Conservation (phyloP, 805 yeast species). For the Candida dendrica region DNA sequence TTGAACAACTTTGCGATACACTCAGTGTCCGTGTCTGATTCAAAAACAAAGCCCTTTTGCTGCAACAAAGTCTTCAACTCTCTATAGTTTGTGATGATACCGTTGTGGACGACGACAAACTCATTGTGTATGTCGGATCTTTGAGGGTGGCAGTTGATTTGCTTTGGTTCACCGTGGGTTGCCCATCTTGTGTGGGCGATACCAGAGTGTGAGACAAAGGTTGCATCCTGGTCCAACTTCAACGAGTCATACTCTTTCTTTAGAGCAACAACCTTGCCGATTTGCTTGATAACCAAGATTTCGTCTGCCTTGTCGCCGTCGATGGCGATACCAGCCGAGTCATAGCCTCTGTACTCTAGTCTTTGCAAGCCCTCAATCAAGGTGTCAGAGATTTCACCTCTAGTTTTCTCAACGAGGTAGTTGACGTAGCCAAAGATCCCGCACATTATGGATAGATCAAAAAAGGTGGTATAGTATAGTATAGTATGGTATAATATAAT, state of each 20-base stretch:
- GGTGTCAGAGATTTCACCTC: slow-evolving; percentile 89
- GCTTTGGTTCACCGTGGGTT: slow-evolving; percentile 92
- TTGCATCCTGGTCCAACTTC: slow-evolving; percentile 50
- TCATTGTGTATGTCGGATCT: slow-evolving; percentile 77
- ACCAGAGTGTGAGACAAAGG: slow-evolving; percentile 83
- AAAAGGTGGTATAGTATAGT: too few relatives aligned
- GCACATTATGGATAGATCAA: slow-evolving; percentile 36
- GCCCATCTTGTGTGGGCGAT: slow-evolving; percentile 99
- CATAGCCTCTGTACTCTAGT: slow-evolving; percentile 96
- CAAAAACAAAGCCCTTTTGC: slow-evolving; percentile 76
- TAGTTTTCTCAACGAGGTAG: slow-evolving; percentile 82
- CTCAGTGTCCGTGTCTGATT: slow-evolving; percentile 95
- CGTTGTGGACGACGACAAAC: slow-evolving; percentile 92
- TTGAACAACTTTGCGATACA: slow-evolving; percentile 93
- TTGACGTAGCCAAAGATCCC: slow-evolving; percentile 98
- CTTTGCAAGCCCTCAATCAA: slow-evolving; percentile 81
- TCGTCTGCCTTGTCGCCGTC: slow-evolving; percentile 79
- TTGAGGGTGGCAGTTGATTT: slow-evolving; percentile 91
- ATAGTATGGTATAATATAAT: too few relatives aligned
- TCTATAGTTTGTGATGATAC: slow-evolving; percentile 93
- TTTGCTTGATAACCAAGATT: slow-evolving; percentile 70
- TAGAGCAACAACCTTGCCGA: slow-evolving; percentile 85
- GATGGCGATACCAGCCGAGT: slow-evolving; percentile 92
- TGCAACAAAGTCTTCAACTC: slow-evolving; percentile 78
- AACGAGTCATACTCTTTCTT: slow-evolving; percentile 50